A percentile compares a stretch with the other conserved stretches of the same genome.
Evolutionary conservation across 192 early-diverging fungal genomes (phyloP).

Genomic region (Coemansia sp.): DNA sequence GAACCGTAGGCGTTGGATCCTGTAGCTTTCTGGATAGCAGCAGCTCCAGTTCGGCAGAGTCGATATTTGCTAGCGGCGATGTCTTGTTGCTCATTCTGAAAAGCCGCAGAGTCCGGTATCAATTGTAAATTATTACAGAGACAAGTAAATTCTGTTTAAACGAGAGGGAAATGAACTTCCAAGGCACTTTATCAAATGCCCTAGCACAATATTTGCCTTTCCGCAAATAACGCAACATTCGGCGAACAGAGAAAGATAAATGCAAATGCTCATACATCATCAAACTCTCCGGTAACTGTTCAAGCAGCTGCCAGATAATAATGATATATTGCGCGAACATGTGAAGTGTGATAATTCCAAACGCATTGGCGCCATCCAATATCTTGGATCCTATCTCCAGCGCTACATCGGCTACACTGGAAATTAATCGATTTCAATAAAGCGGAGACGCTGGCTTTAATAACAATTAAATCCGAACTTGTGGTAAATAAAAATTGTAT

Average conservation of each 20-base stretch:
- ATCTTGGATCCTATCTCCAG: background rate
- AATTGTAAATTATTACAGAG: too few species aligned
- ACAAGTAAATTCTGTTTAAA: background rate
- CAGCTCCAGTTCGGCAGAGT: conserved; percentile 25
- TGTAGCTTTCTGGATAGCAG: conserved; percentile 19
- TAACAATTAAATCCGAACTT: background rate
- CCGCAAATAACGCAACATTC: background rate
- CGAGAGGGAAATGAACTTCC: background rate
- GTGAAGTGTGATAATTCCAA: background rate
- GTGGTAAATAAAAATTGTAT: background rate
- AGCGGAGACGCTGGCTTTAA: background rate
- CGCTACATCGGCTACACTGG: background rate
- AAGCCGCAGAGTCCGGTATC: too few species aligned
- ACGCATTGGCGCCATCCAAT: background rate
- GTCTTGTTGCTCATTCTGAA: conserved; percentile 1
- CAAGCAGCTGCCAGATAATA: background rate
- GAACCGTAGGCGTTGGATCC: conserved; percentile 28
- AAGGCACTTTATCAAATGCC: background rate
- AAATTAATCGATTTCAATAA: conserved; percentile 1
- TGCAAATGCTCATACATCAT: background rate
- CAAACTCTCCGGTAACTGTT: background rate
- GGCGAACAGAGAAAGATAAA: conserved; percentile 3
- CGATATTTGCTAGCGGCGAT: conserved; percentile 5
- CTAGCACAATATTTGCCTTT: background rate
- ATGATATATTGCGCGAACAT: background rate